Percentiles rank a stretch among this genome's conserved stretches.
Conservation (phyloP, 305 asterid genomes). For the Plantago coronopus region DNA sequence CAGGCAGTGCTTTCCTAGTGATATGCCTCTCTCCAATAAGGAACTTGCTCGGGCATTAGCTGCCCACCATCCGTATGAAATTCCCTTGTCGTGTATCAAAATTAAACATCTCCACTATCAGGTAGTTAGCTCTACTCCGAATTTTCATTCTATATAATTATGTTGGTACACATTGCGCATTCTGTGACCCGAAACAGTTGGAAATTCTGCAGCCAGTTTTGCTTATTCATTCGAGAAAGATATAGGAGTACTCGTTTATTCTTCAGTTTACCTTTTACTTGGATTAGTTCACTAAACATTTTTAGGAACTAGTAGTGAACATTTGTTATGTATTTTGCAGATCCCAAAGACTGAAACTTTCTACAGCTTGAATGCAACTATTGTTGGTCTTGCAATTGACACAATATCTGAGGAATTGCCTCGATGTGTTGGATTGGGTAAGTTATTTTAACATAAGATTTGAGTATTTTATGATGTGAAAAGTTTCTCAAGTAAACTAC, state of each 20-base stretch:
- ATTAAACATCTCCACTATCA: slow-evolving; percentile 76
- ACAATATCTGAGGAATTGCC: slow-evolving; percentile 50
- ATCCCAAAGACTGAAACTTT: slow-evolving; percentile 61
- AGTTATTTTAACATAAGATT: slow-evolving; percentile 26
- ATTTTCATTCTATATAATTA: neutral
- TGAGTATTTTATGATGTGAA: slow-evolving; percentile 6
- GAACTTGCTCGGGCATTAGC: slow-evolving; percentile 85
- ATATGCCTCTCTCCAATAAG: slow-evolving; percentile 50
- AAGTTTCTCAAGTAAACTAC: no score
- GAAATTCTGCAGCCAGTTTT: neutral
- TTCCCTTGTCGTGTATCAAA: slow-evolving; percentile 57
- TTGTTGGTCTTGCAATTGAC: slow-evolving; percentile 75
- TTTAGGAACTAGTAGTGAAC: slow-evolving; percentile 8
- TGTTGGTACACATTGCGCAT: neutral
- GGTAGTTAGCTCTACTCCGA: slow-evolving; percentile 40
- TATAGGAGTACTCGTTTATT: neutral
- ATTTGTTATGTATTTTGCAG: slow-evolving; percentile 39
- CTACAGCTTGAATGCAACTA: slow-evolving; percentile 82
- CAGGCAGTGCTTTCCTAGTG: slow-evolving; percentile 78
- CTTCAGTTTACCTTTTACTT: slow-evolving; percentile 3
- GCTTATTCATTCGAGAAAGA: neutral
- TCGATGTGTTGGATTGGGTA: slow-evolving; percentile 89
- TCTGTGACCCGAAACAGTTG: neutral
- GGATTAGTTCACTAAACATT: neutral
- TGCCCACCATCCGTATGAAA: slow-evolving; percentile 78